A percentile compares a stretch with the other conserved stretches of the same genome.
Evolutionary conservation across 2,329 filamentous ascomycete species (phyloP).

Genomic region (Verticillium tricorpus): DNA sequence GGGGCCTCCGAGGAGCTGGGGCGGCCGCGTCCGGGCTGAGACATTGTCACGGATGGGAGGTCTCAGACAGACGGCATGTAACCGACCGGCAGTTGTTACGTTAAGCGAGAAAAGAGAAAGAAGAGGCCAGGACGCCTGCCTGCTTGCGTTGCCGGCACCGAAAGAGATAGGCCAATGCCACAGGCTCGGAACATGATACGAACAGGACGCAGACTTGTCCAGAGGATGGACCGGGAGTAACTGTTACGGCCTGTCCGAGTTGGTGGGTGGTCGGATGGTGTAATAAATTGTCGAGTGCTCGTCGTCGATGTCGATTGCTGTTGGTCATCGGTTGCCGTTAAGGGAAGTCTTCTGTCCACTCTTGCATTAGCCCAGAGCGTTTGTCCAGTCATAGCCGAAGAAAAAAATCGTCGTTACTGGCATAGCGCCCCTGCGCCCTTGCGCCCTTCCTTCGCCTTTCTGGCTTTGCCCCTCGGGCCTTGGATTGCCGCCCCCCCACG

Average conservation of each 20-base stretch:
- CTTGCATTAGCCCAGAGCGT: neutral
- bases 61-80: slow-evolving; percentile 3
- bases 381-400: neutral
- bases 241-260: neutral
- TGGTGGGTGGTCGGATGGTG: neutral
- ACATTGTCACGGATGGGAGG: slow-evolving; percentile 1
- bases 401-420: neutral
- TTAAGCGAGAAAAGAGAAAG: slow-evolving; percentile 1
- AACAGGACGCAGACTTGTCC: neutral
- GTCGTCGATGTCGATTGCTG: neutral
- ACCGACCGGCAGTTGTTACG: slow-evolving; percentile 1
- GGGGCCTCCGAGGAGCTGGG: neutral
- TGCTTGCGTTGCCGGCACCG: neutral
- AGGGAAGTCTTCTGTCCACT: neutral
- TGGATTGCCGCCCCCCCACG: neutral
- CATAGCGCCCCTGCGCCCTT: neutral
- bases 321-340: neutral
- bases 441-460: neutral
- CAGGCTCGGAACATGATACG: neutral
- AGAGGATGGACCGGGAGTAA: neutral
- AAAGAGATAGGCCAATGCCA: neutral
- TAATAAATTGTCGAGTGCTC: neutral
- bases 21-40: slow-evolving; percentile 1
- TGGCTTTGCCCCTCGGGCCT: neutral
- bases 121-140: neutral